These are phyloP conservation scores for Fusarium anguioides DNA, from an alignment of 2,329 filamentous ascomycete genomes.

Conservation along the genomic window DNA sequence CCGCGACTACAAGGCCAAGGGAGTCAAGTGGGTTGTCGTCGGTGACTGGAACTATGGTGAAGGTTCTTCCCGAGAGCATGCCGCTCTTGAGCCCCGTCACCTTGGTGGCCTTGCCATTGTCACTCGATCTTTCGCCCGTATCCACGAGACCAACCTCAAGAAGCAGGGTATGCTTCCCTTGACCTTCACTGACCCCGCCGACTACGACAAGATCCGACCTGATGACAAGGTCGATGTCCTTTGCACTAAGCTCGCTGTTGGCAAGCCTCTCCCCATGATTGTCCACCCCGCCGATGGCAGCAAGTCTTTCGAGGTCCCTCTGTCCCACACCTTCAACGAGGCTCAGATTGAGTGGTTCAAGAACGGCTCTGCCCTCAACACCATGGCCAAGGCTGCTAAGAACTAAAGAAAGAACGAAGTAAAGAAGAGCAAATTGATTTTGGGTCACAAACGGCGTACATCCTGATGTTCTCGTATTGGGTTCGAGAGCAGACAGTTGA, in stretches of 20 bases:
- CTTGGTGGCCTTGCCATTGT: constrained; percentile 98
- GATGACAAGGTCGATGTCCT: constrained; percentile 91
- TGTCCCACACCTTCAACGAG: constrained; percentile 98
- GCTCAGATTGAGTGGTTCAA: constrained; percentile 99
- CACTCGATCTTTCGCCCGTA: constrained; percentile 95
- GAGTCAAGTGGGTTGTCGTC: constrained; percentile 95
- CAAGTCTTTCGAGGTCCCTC: constrained; percentile 80
- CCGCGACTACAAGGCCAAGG: constrained; percentile 98
- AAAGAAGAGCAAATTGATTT: constrained; percentile 38
- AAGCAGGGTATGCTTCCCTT: constrained; percentile 99
- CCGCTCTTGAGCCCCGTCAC: constrained; percentile 96
- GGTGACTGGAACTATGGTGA: constrained; percentile 99
- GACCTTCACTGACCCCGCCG: constrained; percentile 91
- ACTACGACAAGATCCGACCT: constrained; percentile 97
- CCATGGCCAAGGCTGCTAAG: constrained; percentile 83
- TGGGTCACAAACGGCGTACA: constrained; percentile 44
- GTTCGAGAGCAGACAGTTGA: constrained; percentile 44
- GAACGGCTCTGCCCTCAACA: constrained; percentile 97
- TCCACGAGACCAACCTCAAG: constrained; percentile 99
- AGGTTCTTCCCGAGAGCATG: constrained; percentile 97
- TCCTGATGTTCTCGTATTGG: constrained; percentile 44
- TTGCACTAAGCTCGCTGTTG: constrained; percentile 89
- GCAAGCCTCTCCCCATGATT: constrained; percentile 89
- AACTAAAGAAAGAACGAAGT: constrained; percentile 46
- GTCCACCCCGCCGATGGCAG: constrained; percentile 90